Evolutionary conservation across 768 basidiomycete genomes (phyloP).

Genomic region (Chiua virens): DNA sequence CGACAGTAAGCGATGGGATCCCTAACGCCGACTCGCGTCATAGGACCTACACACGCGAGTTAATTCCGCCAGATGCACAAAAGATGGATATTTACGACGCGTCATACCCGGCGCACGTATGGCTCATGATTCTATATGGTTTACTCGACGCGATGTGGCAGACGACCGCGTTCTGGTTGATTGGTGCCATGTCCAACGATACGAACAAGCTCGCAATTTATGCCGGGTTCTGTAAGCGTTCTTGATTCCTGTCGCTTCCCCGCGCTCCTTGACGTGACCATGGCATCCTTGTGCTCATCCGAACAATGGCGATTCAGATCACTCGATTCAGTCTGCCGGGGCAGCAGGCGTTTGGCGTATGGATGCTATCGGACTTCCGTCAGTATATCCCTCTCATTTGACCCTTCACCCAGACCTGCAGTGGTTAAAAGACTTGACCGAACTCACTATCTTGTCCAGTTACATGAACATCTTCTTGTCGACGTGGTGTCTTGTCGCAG

Average conservation of each 20-base stretch:
- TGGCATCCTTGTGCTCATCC: too few relatives aligned
- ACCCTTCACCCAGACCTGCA: too few relatives aligned
- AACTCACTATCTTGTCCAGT: slow-evolving; percentile 9
- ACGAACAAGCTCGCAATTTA: slow-evolving; percentile 75
- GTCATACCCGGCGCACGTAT: slow-evolving; percentile 36
- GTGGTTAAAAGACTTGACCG: not conserved
- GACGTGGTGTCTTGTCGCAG: slow-evolving; percentile 67
- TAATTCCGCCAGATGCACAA: slow-evolving; percentile 37
- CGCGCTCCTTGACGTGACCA: not conserved
- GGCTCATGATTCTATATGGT: slow-evolving; percentile 68
- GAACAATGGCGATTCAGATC: slow-evolving; percentile 39
- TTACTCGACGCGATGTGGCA: slow-evolving; percentile 83
- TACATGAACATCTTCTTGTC: slow-evolving; percentile 73
- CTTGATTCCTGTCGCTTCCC: slow-evolving; percentile 43
- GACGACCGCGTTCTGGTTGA: slow-evolving; percentile 74
- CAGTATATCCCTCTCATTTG: slow-evolving; percentile 25
- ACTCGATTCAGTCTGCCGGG: slow-evolving; percentile 74
- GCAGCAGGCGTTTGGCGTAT: slow-evolving; percentile 71
- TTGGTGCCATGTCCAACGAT: slow-evolving; percentile 83
- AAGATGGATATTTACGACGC: slow-evolving; percentile 55
- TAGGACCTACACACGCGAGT: slow-evolving; percentile 59
- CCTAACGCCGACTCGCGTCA: not conserved
- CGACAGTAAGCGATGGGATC: not conserved
- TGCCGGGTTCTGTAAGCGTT: slow-evolving; percentile 72
- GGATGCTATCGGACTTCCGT: slow-evolving; percentile 66